phyloP scores from a whole-genome alignment of 1,284 basidiomycete species.

The Malassezia brasiliensis region DNA sequence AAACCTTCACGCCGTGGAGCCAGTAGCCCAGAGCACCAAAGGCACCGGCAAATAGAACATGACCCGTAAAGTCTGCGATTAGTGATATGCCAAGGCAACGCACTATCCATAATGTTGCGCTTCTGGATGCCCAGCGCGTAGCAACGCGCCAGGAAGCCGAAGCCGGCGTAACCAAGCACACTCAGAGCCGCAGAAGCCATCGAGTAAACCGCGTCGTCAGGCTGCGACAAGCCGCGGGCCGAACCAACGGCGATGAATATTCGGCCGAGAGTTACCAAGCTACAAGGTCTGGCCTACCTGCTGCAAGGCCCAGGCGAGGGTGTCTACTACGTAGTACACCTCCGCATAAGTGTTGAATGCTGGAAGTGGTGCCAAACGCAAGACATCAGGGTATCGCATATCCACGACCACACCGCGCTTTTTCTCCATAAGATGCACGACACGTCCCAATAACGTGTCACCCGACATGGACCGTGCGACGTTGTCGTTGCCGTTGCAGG shows the following conservation, averaged over 20 bases:
- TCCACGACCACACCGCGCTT: conserved; percentile 33
- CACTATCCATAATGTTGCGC: conserved; percentile 46
- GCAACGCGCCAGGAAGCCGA: conserved; percentile 45
- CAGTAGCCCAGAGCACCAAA: conserved; percentile 44
- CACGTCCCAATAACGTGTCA: conserved; percentile 27
- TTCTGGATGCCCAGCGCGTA: conserved; percentile 45
- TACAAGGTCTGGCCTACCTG: neutral
- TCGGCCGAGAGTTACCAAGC: neutral
- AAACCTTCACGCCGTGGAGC: conserved; percentile 39
- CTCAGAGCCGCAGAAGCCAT: conserved; percentile 21
- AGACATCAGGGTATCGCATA: conserved; percentile 38
- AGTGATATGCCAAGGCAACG: conserved; percentile 18
- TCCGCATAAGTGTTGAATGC: conserved; percentile 37
- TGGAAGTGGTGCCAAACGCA: conserved; percentile 40
- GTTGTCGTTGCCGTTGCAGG: neutral
- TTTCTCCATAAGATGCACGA: conserved; percentile 24
- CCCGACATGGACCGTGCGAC: conserved; percentile 31
- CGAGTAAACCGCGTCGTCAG: neutral
- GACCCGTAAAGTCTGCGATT: conserved; percentile 36
- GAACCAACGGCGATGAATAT: neutral
- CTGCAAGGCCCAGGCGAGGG: conserved; percentile 11
- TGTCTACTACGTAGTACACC: conserved; percentile 35
- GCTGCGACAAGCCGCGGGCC: neutral
- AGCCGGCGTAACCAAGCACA: conserved; percentile 42
- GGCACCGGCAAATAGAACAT: conserved; percentile 34